Evolutionary conservation across 2,329 filamentous ascomycete genomes (phyloP), one percentile per base, ranked within the genome.

Genomic region (Cercospora nicotianae): DNA sequence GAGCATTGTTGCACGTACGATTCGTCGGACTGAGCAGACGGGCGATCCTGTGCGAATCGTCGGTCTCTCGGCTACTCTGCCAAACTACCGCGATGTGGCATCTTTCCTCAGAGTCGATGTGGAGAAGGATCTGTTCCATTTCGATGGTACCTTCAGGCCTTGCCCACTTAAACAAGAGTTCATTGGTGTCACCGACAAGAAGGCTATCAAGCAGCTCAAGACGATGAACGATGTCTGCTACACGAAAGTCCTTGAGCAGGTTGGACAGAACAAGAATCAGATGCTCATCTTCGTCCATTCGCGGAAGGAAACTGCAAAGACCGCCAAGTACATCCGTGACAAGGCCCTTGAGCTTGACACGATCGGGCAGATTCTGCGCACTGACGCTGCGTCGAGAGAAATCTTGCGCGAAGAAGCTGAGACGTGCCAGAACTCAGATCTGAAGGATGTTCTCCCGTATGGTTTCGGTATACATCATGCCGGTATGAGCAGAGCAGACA

Each of bases 211-310:
- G 81, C 95, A 99, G 79, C 84, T 99, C 64, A 97, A 98, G 85
- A 96, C 92, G 0, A 99, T 99, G 95, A 99, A 99, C 77, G 95
- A 99, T 75, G 94, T 99, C 64, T 97, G 93, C 67, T 99, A 99
- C 80, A 96, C 90, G 72, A 99, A 99, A 80, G 94, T 97, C 30
- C 87, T 99, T 64, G 95, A 99, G 80, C 94, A 98, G 77, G 94
- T 97, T 31, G 95, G 95, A 6, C 90, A 91, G 67, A 91, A 96
- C 76, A 89, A 92, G 71, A 97, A 99, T 75, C 95, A 99, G 80
- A 97, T 99, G 94, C 88, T 99, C 45, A 97, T 99, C 68, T 99
- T 99, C 77, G 95, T 99, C 5, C 96, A 99, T 79, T 99, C 96
- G 39, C 87, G 95, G 75, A 99, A 99, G 77, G 96, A 99, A 80